Conservation (phyloP, 202 grass and related monocot species). For the Dendrocalamus latiflorus region DNA sequence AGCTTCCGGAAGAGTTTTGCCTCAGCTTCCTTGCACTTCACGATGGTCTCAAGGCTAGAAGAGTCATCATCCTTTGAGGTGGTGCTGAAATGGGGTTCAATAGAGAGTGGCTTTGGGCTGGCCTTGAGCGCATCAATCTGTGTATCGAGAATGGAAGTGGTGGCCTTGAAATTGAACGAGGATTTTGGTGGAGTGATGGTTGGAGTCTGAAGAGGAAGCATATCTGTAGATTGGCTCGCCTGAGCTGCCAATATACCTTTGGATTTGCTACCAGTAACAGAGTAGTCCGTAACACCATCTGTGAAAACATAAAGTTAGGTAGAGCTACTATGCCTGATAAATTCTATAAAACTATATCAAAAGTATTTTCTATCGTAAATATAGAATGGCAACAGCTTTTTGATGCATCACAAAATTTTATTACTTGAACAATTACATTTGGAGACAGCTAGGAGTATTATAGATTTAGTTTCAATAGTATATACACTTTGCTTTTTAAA, state of each 20-base stretch:
- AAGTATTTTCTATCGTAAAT: neutral
- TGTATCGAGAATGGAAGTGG: slow-evolving; percentile 47
- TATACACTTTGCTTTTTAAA: neutral
- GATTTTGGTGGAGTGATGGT: slow-evolving; percentile 51
- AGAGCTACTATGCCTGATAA: neutral
- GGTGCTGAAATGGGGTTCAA: slow-evolving; percentile 57
- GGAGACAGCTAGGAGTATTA: neutral
- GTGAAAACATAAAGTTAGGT: slow-evolving; percentile 22
- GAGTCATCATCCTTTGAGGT: slow-evolving; percentile 67
- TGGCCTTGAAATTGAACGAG: slow-evolving; percentile 66
- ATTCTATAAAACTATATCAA: neutral
- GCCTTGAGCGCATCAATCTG: slow-evolving; percentile 58
- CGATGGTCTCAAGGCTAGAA: slow-evolving; percentile 83
- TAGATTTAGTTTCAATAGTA: slow-evolving; percentile 2
- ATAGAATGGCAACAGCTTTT: neutral
- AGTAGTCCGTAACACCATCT: slow-evolving; percentile 98
- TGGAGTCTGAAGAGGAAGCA: slow-evolving; percentile 49
- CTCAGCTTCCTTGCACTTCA: slow-evolving; percentile 98
- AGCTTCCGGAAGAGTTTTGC: slow-evolving; percentile 89
- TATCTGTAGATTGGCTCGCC: slow-evolving; percentile 51
- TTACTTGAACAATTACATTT: neutral
- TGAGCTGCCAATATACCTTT: slow-evolving; percentile 69
- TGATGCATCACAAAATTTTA: neutral
- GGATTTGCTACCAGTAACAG: slow-evolving; percentile 92
- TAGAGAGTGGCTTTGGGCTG: slow-evolving; percentile 52